Conservation (phyloP, 441 rosid species). For the Eutrema salsugineum region DNA sequence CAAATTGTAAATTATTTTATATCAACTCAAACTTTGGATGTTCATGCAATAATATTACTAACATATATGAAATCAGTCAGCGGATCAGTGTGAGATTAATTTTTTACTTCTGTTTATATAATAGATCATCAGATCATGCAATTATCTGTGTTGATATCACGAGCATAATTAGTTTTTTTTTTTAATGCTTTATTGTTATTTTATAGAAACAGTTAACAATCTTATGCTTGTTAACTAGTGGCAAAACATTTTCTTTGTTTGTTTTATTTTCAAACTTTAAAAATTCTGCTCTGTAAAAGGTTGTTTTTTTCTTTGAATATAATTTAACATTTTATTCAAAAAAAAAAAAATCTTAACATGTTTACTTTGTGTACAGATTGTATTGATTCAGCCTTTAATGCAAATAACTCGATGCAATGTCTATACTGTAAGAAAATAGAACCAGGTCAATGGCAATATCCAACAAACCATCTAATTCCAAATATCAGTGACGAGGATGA, state of each 20-base stretch:
- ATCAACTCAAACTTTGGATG: not conserved
- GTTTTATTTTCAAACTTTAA: too few relatives aligned
- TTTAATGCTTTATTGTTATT: not conserved
- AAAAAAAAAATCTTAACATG: too few relatives aligned
- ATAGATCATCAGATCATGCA: not conserved
- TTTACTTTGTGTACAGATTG: slow-evolving; percentile 54
- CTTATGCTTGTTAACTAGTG: too few relatives aligned
- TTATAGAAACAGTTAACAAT: not conserved
- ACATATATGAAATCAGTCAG: not conserved
- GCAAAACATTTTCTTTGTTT: too few relatives aligned
- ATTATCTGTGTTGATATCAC: not conserved
- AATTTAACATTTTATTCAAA: too few relatives aligned
- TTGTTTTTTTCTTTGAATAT: too few relatives aligned
- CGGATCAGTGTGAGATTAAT: not conserved
- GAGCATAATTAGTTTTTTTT: not conserved
- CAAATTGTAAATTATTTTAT: not conserved
- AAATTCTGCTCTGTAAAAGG: too few relatives aligned
- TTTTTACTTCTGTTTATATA: not conserved
- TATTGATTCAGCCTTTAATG: slow-evolving; percentile 82
- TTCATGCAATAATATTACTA: not conserved
- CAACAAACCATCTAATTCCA: slow-evolving; percentile 47
- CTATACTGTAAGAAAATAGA: slow-evolving; percentile 82
- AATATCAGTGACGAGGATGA: slow-evolving; percentile 46
- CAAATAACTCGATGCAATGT: slow-evolving; percentile 74
- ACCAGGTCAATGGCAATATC: slow-evolving; percentile 78